Conservation (phyloP, 2,329 filamentous ascomycete genomes). For the Dothistroma septosporum region DNA sequence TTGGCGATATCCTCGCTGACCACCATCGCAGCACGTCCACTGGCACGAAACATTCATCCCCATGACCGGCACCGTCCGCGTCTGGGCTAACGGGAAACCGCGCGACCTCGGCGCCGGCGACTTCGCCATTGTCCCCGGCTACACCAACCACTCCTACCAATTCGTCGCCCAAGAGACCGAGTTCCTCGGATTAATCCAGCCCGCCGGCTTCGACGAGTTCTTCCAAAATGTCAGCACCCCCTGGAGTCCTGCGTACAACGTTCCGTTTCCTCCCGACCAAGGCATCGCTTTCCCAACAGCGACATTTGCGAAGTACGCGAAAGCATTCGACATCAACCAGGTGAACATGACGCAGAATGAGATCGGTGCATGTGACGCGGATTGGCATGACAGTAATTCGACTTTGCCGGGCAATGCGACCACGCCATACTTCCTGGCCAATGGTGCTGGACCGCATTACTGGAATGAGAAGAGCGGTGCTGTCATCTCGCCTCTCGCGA, state of each 20-base stretch:
- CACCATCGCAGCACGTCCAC: conserved; percentile 6
- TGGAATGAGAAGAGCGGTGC: conserved; percentile 14
- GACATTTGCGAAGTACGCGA: conserved; percentile 2
- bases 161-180: conserved; percentile 16
- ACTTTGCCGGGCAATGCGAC: conserved; percentile 12
- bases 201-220: conserved; percentile 19
- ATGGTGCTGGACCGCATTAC: conserved; percentile 16
- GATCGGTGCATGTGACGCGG: background rate
- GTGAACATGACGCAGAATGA: conserved; percentile 8
- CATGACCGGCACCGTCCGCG: conserved; percentile 9
- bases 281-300: conserved; percentile 6
- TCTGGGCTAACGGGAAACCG: conserved; percentile 14
- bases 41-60: conserved; percentile 18
- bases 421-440: conserved; percentile 16
- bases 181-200: conserved; percentile 16
- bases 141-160: conserved; percentile 16
- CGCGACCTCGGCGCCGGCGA: conserved; percentile 14
- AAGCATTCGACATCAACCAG: conserved; percentile 13
- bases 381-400: conserved; percentile 10
- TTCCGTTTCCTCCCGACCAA: conserved; percentile 17
- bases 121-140: conserved; percentile 16
- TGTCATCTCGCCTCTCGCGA: conserved; percentile 17
- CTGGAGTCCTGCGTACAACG: conserved; percentile 14
- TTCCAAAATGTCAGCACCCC: conserved; percentile 13
- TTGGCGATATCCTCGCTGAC: background rate